These are phyloP conservation scores for Ganoderma meredithae DNA, from an alignment of 1,284 basidiomycete genomes.

Conservation along the genomic window DNA sequence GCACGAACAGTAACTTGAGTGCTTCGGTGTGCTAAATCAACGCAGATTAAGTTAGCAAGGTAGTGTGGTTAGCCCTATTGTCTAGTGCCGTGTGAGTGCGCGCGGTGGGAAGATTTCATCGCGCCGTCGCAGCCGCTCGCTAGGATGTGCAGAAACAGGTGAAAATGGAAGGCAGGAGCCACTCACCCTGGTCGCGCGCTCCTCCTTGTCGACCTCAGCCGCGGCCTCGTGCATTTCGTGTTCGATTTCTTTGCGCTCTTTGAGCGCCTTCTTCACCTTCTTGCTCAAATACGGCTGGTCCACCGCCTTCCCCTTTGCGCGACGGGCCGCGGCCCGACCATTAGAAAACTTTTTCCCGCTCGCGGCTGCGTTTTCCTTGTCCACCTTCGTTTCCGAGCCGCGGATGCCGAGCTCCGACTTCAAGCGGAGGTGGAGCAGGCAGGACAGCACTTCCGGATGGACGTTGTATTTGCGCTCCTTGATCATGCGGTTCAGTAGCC, in stretches of 20 bases:
- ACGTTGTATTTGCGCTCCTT: conserved; percentile 93
- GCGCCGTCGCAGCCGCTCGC: conserved; percentile 12
- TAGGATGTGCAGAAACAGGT: conserved; percentile 24
- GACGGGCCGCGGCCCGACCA: conserved; percentile 55
- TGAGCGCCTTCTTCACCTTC: conserved; percentile 81
- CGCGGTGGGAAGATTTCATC: conserved; percentile 28
- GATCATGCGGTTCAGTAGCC: conserved; percentile 94
- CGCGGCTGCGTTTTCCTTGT: conserved; percentile 53
- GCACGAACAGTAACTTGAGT: conserved; percentile 95
- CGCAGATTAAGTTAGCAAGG: conserved; percentile 14
- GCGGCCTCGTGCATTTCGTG: conserved; percentile 94
- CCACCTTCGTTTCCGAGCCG: conserved; percentile 70
- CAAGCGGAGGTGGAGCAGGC: conserved; percentile 87
- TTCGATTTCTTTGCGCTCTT: conserved; percentile 86
- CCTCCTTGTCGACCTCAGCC: conserved; percentile 93
- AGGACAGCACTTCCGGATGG: conserved; percentile 88
- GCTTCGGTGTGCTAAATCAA: conserved; percentile 91
- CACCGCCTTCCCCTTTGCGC: conserved; percentile 66
- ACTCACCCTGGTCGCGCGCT: conserved; percentile 79
- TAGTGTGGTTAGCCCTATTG: conserved; percentile 18
- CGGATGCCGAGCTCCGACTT: conserved; percentile 88
- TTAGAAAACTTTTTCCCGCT: conserved; percentile 49
- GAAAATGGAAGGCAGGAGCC: conserved; percentile 30
- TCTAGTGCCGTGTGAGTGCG: conserved; percentile 19
- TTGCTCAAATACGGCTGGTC: conserved; percentile 85